Evolutionary conservation across 352 stramenopile species (phyloP).

Genomic region (Hyaloperonospora brassicae): DNA sequence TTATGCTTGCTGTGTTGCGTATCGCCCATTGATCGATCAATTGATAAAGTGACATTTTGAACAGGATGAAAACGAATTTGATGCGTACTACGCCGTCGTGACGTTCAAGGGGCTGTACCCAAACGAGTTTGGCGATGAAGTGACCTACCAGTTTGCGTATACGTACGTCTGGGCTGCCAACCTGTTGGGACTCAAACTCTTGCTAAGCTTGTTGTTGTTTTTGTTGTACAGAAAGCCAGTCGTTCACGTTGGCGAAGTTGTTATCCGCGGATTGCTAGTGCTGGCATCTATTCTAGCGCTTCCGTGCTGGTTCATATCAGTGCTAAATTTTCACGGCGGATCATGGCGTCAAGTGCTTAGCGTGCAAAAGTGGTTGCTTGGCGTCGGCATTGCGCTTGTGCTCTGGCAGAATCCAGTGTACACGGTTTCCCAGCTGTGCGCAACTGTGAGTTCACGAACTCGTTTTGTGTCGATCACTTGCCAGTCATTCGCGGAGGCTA

Average conservation of each 20-base stretch:
- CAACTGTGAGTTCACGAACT: conserved; percentile 45
- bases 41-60: neutral
- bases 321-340: conserved; percentile 45
- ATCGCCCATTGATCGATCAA: too few species aligned
- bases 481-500: conserved; percentile 61
- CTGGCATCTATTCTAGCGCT: conserved; percentile 51
- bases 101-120: conserved; percentile 69
- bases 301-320: conserved; percentile 62
- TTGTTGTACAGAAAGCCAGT: conserved; percentile 42
- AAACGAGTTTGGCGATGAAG: conserved; percentile 53
- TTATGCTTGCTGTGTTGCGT: too few species aligned
- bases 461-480: conserved; percentile 58
- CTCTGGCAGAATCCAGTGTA: conserved; percentile 82
- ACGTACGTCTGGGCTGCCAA: conserved; percentile 37
- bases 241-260: conserved; percentile 60
- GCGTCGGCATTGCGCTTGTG: conserved; percentile 59
- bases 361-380: conserved; percentile 68
- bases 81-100: conserved; percentile 50
- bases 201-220: conserved; percentile 3
- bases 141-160: conserved; percentile 75
- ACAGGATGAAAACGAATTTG: conserved; percentile 56
- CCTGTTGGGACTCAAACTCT: neutral
- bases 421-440: conserved; percentile 47
- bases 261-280: conserved; percentile 53
- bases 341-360: conserved; percentile 47